Percentiles rank a stretch among this genome's conserved stretches.
Conservation (phyloP, 257 asterid genomes). For the Fraxinus excelsior region DNA sequence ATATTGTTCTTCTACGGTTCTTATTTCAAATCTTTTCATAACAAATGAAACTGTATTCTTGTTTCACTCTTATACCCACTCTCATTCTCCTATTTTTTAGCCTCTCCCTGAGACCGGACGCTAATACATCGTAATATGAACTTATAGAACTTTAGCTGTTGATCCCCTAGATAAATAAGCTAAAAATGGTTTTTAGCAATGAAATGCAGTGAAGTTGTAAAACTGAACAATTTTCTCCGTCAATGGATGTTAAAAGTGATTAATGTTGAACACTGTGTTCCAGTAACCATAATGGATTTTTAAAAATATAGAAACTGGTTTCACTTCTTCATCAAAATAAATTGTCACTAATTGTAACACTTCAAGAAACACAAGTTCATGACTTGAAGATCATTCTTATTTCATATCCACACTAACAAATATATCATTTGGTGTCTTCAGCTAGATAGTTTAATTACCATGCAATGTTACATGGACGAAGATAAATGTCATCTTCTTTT, state of each 20-base stretch:
- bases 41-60: neutral
- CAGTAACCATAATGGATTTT: constrained; percentile 17
- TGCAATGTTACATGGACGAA: neutral
- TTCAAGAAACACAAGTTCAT: neutral
- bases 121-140: neutral
- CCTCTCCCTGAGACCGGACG: neutral
- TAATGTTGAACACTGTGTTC: neutral
- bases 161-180: neutral
- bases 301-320: neutral
- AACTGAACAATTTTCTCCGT: neutral
- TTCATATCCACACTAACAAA: neutral
- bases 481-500: neutral
- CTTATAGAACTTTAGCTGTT: neutral
- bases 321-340: neutral
- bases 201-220: constrained; percentile 11
- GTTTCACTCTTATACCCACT: neutral
- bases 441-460: neutral
- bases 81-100: neutral
- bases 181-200: neutral
- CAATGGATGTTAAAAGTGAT: neutral
- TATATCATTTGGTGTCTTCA: neutral
- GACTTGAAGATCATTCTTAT: neutral
- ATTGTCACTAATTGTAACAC: neutral
- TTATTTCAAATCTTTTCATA: neutral
- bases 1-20: neutral